These are phyloP conservation scores for Amanita rubescens DNA, from an alignment of 768 basidiomycete species.

Conservation along the genomic window DNA sequence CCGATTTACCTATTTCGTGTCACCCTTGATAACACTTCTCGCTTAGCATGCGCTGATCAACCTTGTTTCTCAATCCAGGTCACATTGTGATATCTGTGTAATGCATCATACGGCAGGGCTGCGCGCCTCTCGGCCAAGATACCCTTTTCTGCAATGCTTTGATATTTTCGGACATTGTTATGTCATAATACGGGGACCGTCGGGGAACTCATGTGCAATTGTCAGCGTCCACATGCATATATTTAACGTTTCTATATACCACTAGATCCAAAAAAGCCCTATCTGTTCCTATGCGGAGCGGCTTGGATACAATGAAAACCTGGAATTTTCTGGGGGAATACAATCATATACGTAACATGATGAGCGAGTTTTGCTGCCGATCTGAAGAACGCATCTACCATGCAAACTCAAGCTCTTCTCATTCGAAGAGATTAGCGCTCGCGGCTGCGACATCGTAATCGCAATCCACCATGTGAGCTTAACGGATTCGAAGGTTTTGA, in stretches of 20 bases:
- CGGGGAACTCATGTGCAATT: neutral
- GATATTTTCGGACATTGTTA: neutral
- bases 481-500: neutral
- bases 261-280: neutral
- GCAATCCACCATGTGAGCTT: neutral
- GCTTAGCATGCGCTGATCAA: neutral
- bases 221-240: neutral
- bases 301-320: neutral
- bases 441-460: neutral
- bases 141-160: neutral
- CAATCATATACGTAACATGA: neutral
- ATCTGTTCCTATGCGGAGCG: neutral
- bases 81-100: slow-evolving; percentile 1
- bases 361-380: neutral
- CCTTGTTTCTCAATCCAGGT: neutral
- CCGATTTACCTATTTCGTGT: neutral
- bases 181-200: neutral
- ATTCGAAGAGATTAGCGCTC: neutral
- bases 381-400: neutral
- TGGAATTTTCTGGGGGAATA: neutral
- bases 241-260: neutral
- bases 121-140: neutral
- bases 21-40: neutral
- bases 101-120: neutral
- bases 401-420: neutral